These are phyloP conservation scores for Saccharomyces kudriavzevii DNA, from an alignment of 805 yeast species.

Conservation along the genomic window DNA sequence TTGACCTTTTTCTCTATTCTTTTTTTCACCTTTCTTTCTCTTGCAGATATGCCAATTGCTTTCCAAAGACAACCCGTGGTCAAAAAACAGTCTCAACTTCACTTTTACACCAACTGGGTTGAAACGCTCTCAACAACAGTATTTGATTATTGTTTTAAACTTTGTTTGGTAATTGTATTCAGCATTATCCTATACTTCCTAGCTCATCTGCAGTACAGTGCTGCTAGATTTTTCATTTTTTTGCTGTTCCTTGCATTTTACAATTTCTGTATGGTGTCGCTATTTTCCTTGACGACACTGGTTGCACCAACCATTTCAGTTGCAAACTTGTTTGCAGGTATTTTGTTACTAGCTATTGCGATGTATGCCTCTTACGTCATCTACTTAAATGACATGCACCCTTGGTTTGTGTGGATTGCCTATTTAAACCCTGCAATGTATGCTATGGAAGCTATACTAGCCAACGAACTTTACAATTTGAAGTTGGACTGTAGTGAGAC, in stretches of 20 bases:
- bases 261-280: slow-evolving; percentile 40
- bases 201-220: slow-evolving; percentile 39
- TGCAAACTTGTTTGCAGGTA: slow-evolving; percentile 56
- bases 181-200: slow-evolving; percentile 46
- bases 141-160: slow-evolving; percentile 53
- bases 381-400: slow-evolving; percentile 53
- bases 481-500: slow-evolving; percentile 45
- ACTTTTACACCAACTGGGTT: slow-evolving; percentile 57
- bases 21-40: slow-evolving; percentile 50
- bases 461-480: slow-evolving; percentile 55
- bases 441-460: slow-evolving; percentile 56
- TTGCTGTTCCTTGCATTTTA: slow-evolving; percentile 37
- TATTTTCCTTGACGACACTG: slow-evolving; percentile 50
- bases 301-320: slow-evolving; percentile 40
- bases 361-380: slow-evolving; percentile 62
- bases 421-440: slow-evolving; percentile 51
- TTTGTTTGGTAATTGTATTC: slow-evolving; percentile 36
- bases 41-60: slow-evolving; percentile 45
- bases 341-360: slow-evolving; percentile 41
- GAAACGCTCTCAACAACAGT: slow-evolving; percentile 55
- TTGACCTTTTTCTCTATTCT: slow-evolving; percentile 43
- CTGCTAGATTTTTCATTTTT: slow-evolving; percentile 46
- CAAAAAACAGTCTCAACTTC: slow-evolving; percentile 55
- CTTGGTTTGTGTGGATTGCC: slow-evolving; percentile 65
- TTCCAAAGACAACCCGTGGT: slow-evolving; percentile 46